Percentiles rank a stretch among this genome's conserved stretches.
phyloP scores from a whole-genome alignment of 2,329 filamentous ascomycete species.

The Pezicula neosporulosa region DNA sequence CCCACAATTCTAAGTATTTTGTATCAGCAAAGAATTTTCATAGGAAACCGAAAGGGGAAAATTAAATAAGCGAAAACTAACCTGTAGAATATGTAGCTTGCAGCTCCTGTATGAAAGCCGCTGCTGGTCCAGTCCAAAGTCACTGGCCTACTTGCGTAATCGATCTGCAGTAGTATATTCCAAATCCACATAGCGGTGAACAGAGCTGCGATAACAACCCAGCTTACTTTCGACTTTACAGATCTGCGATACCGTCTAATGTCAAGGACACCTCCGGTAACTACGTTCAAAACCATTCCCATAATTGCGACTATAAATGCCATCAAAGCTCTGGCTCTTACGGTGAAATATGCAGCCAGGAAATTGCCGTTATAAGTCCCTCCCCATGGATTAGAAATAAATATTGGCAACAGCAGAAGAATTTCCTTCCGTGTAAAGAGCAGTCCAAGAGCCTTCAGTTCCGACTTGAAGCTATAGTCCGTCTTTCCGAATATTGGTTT shows the following conservation, averaged over 20 bases:
- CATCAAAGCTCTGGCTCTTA: slow-evolving; percentile 62
- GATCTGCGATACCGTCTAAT: slow-evolving; percentile 24
- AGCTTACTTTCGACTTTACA: slow-evolving; percentile 34
- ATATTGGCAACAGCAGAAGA: slow-evolving; percentile 59
- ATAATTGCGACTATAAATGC: slow-evolving; percentile 66
- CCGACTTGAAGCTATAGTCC: slow-evolving; percentile 43
- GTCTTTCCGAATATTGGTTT: slow-evolving; percentile 49
- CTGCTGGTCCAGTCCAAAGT: slow-evolving; percentile 56
- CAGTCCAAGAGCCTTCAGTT: slow-evolving; percentile 54
- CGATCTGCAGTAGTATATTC: slow-evolving; percentile 43
- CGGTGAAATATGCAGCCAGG: slow-evolving; percentile 61
- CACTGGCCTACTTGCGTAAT: slow-evolving; percentile 37
- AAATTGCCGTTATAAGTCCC: slow-evolving; percentile 50
- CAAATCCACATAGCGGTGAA: slow-evolving; percentile 47
- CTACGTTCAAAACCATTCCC: slow-evolving; percentile 59
- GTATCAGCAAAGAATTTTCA: not conserved
- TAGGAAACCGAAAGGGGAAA: no score
- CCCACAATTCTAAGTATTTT: not conserved
- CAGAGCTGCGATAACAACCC: slow-evolving; percentile 61
- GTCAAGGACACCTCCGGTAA: slow-evolving; percentile 43
- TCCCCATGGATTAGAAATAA: slow-evolving; percentile 62
- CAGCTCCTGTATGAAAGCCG: slow-evolving; percentile 63
- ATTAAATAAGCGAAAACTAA: not conserved
- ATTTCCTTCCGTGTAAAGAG: slow-evolving; percentile 54
- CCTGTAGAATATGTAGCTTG: slow-evolving; percentile 23